Evolutionary conservation across 2,329 filamentous ascomycete genomes (phyloP).

Genomic region (Colletotrichum sidae): DNA sequence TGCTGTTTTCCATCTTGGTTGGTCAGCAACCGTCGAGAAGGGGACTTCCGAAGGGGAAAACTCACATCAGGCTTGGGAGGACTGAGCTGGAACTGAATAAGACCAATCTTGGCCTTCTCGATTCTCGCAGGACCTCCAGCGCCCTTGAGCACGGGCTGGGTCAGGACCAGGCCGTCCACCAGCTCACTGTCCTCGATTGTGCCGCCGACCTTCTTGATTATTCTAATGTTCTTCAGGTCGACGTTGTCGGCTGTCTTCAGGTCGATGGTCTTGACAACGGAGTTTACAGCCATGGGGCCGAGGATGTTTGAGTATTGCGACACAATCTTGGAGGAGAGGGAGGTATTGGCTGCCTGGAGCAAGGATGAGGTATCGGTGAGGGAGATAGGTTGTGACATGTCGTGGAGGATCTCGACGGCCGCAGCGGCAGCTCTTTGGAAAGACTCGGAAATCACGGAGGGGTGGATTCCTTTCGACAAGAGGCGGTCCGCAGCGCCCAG

Average conservation of each 20-base stretch:
- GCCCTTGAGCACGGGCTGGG: slow-evolving; percentile 93
- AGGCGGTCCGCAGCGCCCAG: slow-evolving; percentile 93
- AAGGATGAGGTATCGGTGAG: slow-evolving; percentile 89
- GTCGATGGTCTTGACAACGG: slow-evolving; percentile 95
- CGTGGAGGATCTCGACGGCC: slow-evolving; percentile 89
- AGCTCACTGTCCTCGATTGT: slow-evolving; percentile 99
- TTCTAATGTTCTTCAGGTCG: slow-evolving; percentile 94
- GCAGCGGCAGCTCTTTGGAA: slow-evolving; percentile 95
- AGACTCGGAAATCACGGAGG: slow-evolving; percentile 95
- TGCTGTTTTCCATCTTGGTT: slow-evolving; percentile 95
- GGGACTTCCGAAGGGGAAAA: slow-evolving; percentile 37
- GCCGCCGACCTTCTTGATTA: slow-evolving; percentile 96
- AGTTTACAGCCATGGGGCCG: slow-evolving; percentile 98
- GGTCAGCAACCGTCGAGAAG: slow-evolving; percentile 36
- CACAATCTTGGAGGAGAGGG: slow-evolving; percentile 97
- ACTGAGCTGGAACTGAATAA: slow-evolving; percentile 99
- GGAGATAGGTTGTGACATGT: slow-evolving; percentile 94
- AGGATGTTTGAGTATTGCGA: slow-evolving; percentile 95
- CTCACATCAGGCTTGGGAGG: slow-evolving; percentile 95
- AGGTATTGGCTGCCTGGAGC: slow-evolving; percentile 96
- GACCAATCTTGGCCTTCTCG: slow-evolving; percentile 96
- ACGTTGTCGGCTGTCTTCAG: slow-evolving; percentile 96
- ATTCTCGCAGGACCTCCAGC: slow-evolving; percentile 91
- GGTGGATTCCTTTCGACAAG: slow-evolving; percentile 93
- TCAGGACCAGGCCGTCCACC: slow-evolving; percentile 92